Percentiles rank a stretch among this genome's conserved stretches.
These are phyloP conservation scores for Cyclocybe aegerita DNA, from an alignment of 768 basidiomycete genomes.

Conservation along the genomic window DNA sequence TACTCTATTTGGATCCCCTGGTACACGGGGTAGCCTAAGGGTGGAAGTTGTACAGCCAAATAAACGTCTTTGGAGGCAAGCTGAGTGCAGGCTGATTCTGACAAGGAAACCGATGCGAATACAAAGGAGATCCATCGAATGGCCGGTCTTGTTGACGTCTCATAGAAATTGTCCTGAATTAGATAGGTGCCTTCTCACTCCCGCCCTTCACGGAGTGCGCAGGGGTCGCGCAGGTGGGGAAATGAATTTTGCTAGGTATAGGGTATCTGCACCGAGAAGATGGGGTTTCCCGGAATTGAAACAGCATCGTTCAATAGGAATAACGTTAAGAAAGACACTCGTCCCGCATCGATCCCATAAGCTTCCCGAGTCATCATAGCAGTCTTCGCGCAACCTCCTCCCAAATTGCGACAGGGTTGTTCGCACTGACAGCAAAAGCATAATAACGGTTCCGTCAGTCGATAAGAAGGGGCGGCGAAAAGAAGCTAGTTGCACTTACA, in stretches of 20 bases:
- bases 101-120: too few species aligned
- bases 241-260: not conserved
- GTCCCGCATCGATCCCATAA: not conserved
- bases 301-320: not conserved
- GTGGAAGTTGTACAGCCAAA: too few species aligned
- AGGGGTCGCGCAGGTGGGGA: not conserved
- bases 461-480: not conserved
- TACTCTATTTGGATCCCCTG: too few species aligned
- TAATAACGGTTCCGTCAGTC: conserved; percentile 13
- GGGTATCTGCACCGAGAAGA: not conserved
- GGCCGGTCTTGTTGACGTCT: too few species aligned
- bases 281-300: not conserved
- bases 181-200: not conserved
- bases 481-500: conserved; percentile 31
- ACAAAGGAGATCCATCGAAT: too few species aligned
- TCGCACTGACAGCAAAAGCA: conserved; percentile 37
- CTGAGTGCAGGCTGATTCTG: too few species aligned
- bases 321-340: not conserved
- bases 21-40: too few species aligned
- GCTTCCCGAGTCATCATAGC: conserved; percentile 3
- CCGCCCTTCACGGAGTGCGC: not conserved
- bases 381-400: conserved; percentile 32
- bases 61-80: too few species aligned
- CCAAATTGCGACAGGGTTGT: conserved; percentile 56
- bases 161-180: too few species aligned